Conservation (phyloP, 805 yeast species). For the Suhomyces kilbournensis region DNA sequence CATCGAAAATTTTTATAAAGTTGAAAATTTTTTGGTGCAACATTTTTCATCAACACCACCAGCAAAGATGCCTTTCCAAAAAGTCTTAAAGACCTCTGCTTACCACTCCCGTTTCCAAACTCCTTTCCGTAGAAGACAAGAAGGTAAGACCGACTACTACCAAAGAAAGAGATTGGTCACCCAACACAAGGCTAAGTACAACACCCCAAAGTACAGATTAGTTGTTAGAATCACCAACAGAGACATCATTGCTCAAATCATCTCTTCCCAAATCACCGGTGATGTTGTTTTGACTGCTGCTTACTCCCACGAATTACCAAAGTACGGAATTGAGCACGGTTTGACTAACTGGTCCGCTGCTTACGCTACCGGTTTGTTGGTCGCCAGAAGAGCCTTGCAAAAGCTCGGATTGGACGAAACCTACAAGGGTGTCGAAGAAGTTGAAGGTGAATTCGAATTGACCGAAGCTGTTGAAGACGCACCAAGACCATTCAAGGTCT, state of each 20-base stretch:
- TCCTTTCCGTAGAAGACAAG: constrained; percentile 99
- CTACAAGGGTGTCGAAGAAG: constrained; percentile 98
- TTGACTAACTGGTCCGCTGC: constrained; percentile 99
- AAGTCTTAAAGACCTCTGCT: constrained; percentile 75
- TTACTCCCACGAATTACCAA: constrained; percentile 98
- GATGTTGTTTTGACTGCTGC: constrained; percentile 96
- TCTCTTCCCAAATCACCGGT: constrained; percentile 96
- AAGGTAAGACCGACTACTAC: constrained; percentile 99
- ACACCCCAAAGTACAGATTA: constrained; percentile 98
- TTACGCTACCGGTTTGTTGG: constrained; percentile 96
- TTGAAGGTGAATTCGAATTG: constrained; percentile 97
- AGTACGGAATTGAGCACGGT: constrained; percentile 96
- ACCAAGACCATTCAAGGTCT: constrained; percentile 99
- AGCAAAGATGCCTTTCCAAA: constrained; percentile 71
- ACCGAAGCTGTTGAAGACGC: constrained; percentile 99
- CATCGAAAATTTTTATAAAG: constrained; percentile 5
- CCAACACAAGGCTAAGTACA: constrained; percentile 99
- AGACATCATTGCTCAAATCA: constrained; percentile 97
- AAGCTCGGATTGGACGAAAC: constrained; percentile 98
- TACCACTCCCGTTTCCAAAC: constrained; percentile 99
- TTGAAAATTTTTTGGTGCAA: constrained; percentile 2
- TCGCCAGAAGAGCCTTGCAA: constrained; percentile 98
- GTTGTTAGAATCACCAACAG: constrained; percentile 99
- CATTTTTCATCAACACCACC: constrained; percentile 5
- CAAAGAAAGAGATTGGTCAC: constrained; percentile 99